Base-by-base conservation (phyloP, 805 yeast genomes). In the Metschnikowia peoriensis region DNA sequence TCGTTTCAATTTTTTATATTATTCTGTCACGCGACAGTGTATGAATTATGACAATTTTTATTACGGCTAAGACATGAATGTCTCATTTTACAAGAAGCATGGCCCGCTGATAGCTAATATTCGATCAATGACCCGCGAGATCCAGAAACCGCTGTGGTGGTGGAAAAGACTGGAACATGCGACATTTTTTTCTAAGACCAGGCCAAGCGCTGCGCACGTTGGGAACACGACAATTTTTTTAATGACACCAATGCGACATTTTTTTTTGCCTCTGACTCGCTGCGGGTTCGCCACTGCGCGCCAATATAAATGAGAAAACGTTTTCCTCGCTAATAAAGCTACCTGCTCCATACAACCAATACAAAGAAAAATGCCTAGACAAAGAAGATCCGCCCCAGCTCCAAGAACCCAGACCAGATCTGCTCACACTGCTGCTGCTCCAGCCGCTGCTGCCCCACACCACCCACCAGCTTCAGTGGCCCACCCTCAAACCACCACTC, bases 381-480 rank as follows among this genome's bases (percentile, higher is more conserved):
- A 80, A 67, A 79, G 81, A 67, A 76, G 81, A 66, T 71, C 80
- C 50, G 73, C 80, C 44, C 78, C 79, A 56, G 78, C 77, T 53
- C 35, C 52, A 8, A 70, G 75, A 64, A 63, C 72, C 22, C 89
- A 81, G 67, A 66, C 82, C 41, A 85, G 96, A 76, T 78, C 84
- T 28, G 90, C 92, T 35, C 85, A 86, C 59, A 85, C 97, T 41
- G 84, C 91, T 63, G 88, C 96, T 54, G 82, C 84, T 41, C 79
- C 82, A 50, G 61, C 65, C 16, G 55, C 62, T 32, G 52, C 58
- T 41, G 54, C 59, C 43, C 53, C 57, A 35, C 55, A 57, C 46
- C 59, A 51, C 49, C 61, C 65, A 49, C 77, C 78, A 34, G 67
- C 77, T 29, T 35, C 54, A 6, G 56, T 44, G 11, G 75, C 80